Base-by-base conservation (phyloP, 2,329 filamentous ascomycete species). In the Cryphonectria japonica region DNA sequence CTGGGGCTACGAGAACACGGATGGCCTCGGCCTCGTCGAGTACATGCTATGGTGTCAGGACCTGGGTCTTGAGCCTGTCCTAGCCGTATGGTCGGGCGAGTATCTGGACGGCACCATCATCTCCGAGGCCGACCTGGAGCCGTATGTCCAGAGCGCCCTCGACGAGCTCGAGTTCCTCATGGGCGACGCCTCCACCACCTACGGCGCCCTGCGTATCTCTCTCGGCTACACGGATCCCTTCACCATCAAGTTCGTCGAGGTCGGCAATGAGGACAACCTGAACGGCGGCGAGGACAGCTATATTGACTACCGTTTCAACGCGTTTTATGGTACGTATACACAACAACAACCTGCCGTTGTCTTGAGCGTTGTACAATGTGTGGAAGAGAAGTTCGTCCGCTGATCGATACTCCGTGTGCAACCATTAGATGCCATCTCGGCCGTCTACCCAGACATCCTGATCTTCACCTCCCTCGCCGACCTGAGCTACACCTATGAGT, bases 251-350 rank as follows among this genome's bases (percentile, higher is more conserved):
- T 85, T 83, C 69, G 82, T 88, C 62, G 86, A 87, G 75, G 79
- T 87, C 59, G 85, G 85, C 71, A 88, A 88, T 73, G 86, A 88
- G 75, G 86, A 89, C 73, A 81, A 83, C 73, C 77, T 86, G 14
- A 82, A 78, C 71, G 76, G 76, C 8, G 84, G 83, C 52, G 77
- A 78, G 43, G 70, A 76, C 2, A 76, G 80, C 57, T 78, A 78
- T n/a, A 74, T 76, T 4, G 78, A 78, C 63, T 80, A 79, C 65
- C 82, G 86, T 7, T 88, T 87, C 76, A 73, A 77, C 3, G 77
- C 78, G 26, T 86, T 88, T 75, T 83, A 86, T 74, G 76, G 67
- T 62, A 41, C 85, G 41, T 32, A 7, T 13, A 39, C 37, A 39
- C 37, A 9, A 13, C 37, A 39, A 39, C 37, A 34, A 26, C 26